Base-by-base conservation (phyloP, 192 early-diverging fungal genomes). In the Funneliformis geosporum region DNA sequence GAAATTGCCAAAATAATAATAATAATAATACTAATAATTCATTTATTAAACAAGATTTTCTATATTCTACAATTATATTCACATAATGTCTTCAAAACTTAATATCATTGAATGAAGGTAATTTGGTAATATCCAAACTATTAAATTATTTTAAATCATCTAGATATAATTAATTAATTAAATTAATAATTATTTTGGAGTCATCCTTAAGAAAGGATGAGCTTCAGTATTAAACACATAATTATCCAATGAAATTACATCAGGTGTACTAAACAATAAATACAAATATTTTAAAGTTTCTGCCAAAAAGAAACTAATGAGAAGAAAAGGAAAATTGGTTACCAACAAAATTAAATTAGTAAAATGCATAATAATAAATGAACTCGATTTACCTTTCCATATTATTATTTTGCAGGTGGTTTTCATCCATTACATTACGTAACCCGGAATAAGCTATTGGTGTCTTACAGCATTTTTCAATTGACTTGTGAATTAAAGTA, bases 191-290 rank as follows among this genome's bases (percentile, higher is more conserved):
- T 18, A 55, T 55, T 55, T 21, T 21, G 50, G 50, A 4, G 6
- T 8, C 67, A 69, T 69, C 42, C 40, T 69, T 40, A 69, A 42
- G n/a, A 69, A 69, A 43, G 97, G 95, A 87, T 98, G 97, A 0
- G 95, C 95, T 81, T 98, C 97, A 8, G 97, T 98, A 85, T 98
- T 98, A 80, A 96, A 95, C 14, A 97, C 93, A 82, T 94, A 97
- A 68, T 93, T 87, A 78, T 95, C 94, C 16, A 98, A 84, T 60
- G 59, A 75, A 64, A 89, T 84, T 27, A 90, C 78, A 61, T 90
- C 88, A 6, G 84, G 85, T 1, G 90, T 90, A 42, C 90, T 87
- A 85, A 98, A 96, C 61, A 98, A 85, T 80, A 98, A 80, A 74
- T 95, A 98, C 46, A 97, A 86, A 78, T 98, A 98, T 84, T 98